phyloP scores from a whole-genome alignment of 83 land plant genomes.

The Diphasiastrum complanatum region DNA sequence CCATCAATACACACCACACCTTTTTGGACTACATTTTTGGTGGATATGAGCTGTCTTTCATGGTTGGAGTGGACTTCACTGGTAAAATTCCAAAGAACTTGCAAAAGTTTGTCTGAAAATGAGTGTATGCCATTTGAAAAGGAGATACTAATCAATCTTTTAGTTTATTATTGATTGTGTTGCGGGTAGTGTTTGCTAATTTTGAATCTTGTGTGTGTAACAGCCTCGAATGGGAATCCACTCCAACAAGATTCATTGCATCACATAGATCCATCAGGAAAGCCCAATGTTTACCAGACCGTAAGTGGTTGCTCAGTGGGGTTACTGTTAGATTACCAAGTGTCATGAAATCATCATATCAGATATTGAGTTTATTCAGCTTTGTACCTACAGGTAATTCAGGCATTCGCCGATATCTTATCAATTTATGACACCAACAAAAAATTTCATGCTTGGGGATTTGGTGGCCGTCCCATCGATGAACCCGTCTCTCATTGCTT shows the following conservation, averaged over 20 bases:
- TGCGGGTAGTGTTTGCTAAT: neutral
- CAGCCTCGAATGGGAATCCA: constrained; percentile 95
- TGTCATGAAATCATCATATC: neutral
- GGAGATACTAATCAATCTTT: neutral
- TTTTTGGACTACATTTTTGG: constrained; percentile 75
- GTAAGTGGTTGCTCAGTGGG: constrained; percentile 28
- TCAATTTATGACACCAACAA: constrained; percentile 75
- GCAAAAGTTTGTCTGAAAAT: neutral
- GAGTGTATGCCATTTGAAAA: too few species aligned
- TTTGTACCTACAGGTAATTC: constrained; percentile 49
- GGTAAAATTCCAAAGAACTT: constrained; percentile 27
- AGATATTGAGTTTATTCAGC: neutral
- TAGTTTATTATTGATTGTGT: neutral
- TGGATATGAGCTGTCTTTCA: constrained; percentile 73
- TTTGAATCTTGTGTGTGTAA: neutral
- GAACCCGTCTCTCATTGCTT: constrained; percentile 85
- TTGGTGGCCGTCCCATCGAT: constrained; percentile 70
- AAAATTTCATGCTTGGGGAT: constrained; percentile 85
- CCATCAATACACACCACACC: constrained; percentile 29
- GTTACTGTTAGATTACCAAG: neutral
- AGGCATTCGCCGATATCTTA: constrained; percentile 70
- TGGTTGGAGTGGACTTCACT: constrained; percentile 77
- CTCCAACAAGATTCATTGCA: constrained; percentile 70
- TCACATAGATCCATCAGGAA: constrained; percentile 71
- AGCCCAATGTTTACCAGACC: constrained; percentile 70